These are phyloP conservation scores for Phyllosticta citriasiana DNA, from an alignment of 2,329 filamentous ascomycete genomes.

Conservation along the genomic window DNA sequence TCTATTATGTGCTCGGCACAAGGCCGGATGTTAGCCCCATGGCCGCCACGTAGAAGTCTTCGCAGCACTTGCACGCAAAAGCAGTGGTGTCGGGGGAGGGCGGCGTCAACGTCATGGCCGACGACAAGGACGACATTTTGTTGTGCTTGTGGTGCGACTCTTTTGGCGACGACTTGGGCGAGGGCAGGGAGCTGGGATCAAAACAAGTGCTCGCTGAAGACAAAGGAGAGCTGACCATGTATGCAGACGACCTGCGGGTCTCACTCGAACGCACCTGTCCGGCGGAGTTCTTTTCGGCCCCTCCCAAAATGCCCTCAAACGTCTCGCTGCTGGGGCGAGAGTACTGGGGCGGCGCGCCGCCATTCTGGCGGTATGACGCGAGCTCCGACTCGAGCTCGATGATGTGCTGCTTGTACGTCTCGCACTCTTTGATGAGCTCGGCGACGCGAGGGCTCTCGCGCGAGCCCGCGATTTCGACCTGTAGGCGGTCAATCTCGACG, in stretches of 20 bases:
- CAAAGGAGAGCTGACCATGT: constrained; percentile 7
- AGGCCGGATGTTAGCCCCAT: constrained; percentile 1
- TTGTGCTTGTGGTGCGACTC: neutral
- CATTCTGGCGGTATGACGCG: constrained; percentile 2
- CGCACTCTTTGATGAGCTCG: constrained; percentile 10
- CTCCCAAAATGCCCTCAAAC: neutral
- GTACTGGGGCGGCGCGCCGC: constrained; percentile 9
- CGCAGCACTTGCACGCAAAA: neutral
- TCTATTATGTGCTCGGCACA: constrained; percentile 1
- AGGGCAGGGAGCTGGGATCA: neutral
- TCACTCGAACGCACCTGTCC: constrained; percentile 8
- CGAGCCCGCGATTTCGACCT: constrained; percentile 5
- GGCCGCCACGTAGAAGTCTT: neutral
- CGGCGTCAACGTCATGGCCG: neutral
- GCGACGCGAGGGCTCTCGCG: constrained; percentile 7
- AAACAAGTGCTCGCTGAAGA: neutral
- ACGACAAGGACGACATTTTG: neutral
- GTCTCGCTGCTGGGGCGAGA: neutral
- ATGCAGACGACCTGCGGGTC: neutral
- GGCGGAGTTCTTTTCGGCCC: neutral
- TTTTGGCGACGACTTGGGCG: neutral
- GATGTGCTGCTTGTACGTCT: constrained; percentile 7
- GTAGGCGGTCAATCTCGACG: constrained; percentile 2
- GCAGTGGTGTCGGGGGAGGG: neutral
- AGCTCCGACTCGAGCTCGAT: constrained; percentile 7